Conservation (phyloP, 140 eudicot genomes). For the Erigeron philadelphicus region DNA sequence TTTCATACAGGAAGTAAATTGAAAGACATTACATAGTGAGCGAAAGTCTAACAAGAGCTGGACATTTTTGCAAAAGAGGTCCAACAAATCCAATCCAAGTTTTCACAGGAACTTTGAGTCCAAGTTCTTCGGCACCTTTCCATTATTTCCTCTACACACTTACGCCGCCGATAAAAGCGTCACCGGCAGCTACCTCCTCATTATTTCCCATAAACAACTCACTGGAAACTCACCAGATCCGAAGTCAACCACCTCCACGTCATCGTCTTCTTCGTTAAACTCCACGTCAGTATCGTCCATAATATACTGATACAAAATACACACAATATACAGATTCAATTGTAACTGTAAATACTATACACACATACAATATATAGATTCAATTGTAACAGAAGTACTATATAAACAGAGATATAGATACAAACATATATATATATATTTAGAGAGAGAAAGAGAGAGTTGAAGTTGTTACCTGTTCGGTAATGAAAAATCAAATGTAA, state of each 20-base stretch:
- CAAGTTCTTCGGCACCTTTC: slow-evolving; percentile 77
- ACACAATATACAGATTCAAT: too few species aligned
- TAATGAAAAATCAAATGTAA: too few species aligned
- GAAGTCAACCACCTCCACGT: slow-evolving; percentile 24
- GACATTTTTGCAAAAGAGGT: slow-evolving; percentile 74
- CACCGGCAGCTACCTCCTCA: slow-evolving; percentile 71
- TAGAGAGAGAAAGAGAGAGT: too few species aligned
- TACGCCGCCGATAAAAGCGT: slow-evolving; percentile 63
- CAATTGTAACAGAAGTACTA: too few species aligned
- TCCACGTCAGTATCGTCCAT: not conserved
- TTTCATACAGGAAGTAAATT: too few species aligned
- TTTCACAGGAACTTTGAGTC: slow-evolving; percentile 65
- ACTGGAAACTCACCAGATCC: slow-evolving; percentile 46
- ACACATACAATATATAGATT: too few species aligned
- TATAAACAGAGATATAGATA: too few species aligned
- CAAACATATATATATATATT: too few species aligned
- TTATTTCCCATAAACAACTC: slow-evolving; percentile 67
- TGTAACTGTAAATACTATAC: too few species aligned
- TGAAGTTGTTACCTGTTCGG: too few species aligned
- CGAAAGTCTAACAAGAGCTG: slow-evolving; percentile 55
- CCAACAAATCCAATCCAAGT: slow-evolving; percentile 69
- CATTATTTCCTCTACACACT: slow-evolving; percentile 80
- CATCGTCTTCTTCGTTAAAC: slow-evolving; percentile 4
- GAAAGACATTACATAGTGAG: too few species aligned
- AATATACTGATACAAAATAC: too few species aligned